Percentiles rank a stretch among this genome's conserved stretches.
These are phyloP conservation scores for Danielia reshetovae DNA, from an alignment of 805 yeast species.

Conservation along the genomic window DNA sequence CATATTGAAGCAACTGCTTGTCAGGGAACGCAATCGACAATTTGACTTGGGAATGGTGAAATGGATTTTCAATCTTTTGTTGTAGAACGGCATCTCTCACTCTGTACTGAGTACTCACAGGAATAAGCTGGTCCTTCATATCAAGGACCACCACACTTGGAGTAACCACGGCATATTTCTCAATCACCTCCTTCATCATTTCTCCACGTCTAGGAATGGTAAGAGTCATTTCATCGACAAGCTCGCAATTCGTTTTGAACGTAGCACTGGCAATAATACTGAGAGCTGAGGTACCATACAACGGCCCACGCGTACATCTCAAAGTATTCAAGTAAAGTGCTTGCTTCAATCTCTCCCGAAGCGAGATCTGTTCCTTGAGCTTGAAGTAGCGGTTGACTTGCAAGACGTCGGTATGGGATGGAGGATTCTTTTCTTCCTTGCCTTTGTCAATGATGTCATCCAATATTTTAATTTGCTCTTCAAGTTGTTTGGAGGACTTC, in stretches of 20 bases:
- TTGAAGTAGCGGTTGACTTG: constrained; percentile 58
- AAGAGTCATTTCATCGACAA: constrained; percentile 28
- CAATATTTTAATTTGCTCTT: constrained; percentile 41
- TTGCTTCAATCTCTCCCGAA: constrained; percentile 53
- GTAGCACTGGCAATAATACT: constrained; percentile 12
- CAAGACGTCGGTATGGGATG: constrained; percentile 37
- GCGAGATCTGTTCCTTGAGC: constrained; percentile 47
- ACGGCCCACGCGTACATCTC: constrained; percentile 62
- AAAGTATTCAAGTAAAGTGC: constrained; percentile 58
- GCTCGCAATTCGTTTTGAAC: constrained; percentile 3
- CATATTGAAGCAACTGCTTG: constrained; percentile 84
- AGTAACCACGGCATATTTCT: constrained; percentile 79
- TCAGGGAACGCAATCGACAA: constrained; percentile 95
- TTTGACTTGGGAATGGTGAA: constrained; percentile 82
- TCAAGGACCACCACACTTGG: constrained; percentile 82
- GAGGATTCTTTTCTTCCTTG: constrained; percentile 2
- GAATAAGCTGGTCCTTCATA: constrained; percentile 51
- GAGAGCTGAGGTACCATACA: constrained; percentile 61
- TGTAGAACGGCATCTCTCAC: constrained; percentile 26
- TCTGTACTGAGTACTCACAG: constrained; percentile 33
- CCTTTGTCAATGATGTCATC: constrained; percentile 33
- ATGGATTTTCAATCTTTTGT: constrained; percentile 47
- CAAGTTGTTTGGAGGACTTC: constrained; percentile 46
- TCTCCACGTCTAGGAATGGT: constrained; percentile 26
- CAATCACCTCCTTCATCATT: constrained; percentile 49